A percentile compares a stretch with the other conserved stretches of the same genome.
These are phyloP conservation scores for Thelonectria discophora DNA, from an alignment of 2,329 filamentous ascomycete genomes.

Conservation along the genomic window DNA sequence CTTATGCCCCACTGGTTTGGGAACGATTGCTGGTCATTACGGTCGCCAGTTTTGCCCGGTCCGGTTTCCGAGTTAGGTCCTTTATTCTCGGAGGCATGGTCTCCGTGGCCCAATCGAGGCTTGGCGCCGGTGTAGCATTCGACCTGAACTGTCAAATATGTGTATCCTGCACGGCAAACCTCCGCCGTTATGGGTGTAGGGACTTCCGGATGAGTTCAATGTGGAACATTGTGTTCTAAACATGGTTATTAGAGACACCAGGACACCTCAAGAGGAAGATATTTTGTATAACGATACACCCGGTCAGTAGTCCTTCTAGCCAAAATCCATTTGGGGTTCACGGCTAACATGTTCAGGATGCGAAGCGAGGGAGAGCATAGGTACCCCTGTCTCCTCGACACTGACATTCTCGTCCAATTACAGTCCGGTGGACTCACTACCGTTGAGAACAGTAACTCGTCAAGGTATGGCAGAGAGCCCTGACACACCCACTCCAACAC, in stretches of 20 bases:
- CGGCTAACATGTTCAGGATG: background rate
- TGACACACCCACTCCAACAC: background rate
- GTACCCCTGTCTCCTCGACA: background rate
- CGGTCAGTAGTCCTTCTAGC: background rate
- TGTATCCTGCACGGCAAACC: background rate
- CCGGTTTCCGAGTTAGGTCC: constrained; percentile 5
- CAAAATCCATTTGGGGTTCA: background rate
- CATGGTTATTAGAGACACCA: background rate
- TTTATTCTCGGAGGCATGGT: background rate
- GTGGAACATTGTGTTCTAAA: background rate
- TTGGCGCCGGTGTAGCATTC: background rate
- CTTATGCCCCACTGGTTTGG: constrained; percentile 10
- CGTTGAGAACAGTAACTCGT: background rate
- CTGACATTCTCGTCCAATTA: background rate
- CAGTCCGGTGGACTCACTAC: background rate
- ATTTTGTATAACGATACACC: background rate
- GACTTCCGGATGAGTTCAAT: background rate
- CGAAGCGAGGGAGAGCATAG: background rate
- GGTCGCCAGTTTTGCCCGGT: constrained; percentile 4
- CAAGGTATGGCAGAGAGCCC: background rate
- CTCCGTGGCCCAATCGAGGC: constrained; percentile 3
- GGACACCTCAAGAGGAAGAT: too few relatives aligned
- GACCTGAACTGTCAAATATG: background rate
- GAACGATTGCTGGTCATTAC: background rate
- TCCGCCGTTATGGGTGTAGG: background rate